Evolutionary conservation across 768 basidiomycete species (phyloP).

Genomic region (Pleurotus citrinopileatus): DNA sequence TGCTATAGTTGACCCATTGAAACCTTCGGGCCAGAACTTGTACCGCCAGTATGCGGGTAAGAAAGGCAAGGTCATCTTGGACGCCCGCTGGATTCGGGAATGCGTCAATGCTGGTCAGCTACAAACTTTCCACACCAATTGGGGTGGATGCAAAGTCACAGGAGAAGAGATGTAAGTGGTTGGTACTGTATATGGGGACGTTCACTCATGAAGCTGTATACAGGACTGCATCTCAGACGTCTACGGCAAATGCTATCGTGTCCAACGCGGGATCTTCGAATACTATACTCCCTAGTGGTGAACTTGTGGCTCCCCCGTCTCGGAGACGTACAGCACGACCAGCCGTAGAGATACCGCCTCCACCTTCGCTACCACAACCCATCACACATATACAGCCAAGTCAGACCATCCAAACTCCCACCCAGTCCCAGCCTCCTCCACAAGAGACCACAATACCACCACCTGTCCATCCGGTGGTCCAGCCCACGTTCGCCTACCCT

Average conservation of each 20-base stretch:
- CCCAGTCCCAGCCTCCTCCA: constrained; percentile 16
- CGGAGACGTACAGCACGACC: background rate
- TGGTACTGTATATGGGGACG: background rate
- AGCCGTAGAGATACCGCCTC: background rate
- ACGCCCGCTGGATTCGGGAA: constrained; percentile 72
- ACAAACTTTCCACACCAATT: constrained; percentile 73
- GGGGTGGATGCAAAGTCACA: constrained; percentile 79
- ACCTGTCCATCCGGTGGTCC: constrained; percentile 27
- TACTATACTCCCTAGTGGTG: background rate
- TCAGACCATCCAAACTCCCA: constrained; percentile 15
- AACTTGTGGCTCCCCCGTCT: constrained; percentile 20
- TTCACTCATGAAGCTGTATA: constrained; percentile 17
- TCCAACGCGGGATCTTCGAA: background rate
- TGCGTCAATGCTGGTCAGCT: constrained; percentile 68
- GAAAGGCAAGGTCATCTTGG: constrained; percentile 76
- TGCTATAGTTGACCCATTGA: constrained; percentile 69
- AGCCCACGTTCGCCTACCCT: constrained; percentile 31
- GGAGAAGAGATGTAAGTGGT: constrained; percentile 66
- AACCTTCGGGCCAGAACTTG: constrained; percentile 76
- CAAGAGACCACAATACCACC: constrained; percentile 19
- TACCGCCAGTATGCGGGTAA: constrained; percentile 78
- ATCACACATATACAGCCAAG: constrained; percentile 23
- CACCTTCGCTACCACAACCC: background rate
- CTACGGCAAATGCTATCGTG: constrained; percentile 10
- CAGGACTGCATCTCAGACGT: constrained; percentile 15